Conservation (phyloP, 2,329 filamentous ascomycete genomes). For the Epicoccum sorghinum region DNA sequence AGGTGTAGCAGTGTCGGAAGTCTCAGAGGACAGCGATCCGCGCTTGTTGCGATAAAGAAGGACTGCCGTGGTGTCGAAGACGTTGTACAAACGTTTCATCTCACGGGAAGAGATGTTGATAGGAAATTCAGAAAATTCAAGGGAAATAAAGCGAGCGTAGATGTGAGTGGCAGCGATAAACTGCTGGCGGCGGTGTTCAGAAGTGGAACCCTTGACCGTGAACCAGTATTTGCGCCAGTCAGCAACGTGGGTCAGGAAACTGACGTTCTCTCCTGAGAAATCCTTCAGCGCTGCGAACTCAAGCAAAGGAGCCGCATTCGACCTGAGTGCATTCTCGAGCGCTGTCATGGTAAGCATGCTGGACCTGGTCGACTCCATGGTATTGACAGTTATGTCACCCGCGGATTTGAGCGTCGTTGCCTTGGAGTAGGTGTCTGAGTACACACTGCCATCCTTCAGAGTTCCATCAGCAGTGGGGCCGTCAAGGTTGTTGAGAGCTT, state of each 20-base stretch:
- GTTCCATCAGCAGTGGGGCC: slow-evolving; percentile 12
- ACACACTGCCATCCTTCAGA: slow-evolving; percentile 21
- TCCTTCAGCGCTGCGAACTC: slow-evolving; percentile 44
- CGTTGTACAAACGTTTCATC: slow-evolving; percentile 33
- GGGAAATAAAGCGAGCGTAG: slow-evolving; percentile 43
- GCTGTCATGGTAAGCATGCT: slow-evolving; percentile 45
- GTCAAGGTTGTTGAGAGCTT: slow-evolving; percentile 18
- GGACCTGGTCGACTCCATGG: slow-evolving; percentile 36
- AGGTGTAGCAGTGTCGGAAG: slow-evolving; percentile 31
- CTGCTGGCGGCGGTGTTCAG: slow-evolving; percentile 33
- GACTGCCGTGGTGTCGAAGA: slow-evolving; percentile 34
- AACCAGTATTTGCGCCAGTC: slow-evolving; percentile 45
- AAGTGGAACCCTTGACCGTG: slow-evolving; percentile 22
- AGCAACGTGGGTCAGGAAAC: slow-evolving; percentile 41
- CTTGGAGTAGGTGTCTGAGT: slow-evolving; percentile 19
- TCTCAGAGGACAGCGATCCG: slow-evolving; percentile 22
- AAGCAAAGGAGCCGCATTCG: slow-evolving; percentile 39
- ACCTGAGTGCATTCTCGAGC: slow-evolving; percentile 40
- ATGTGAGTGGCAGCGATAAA: slow-evolving; percentile 40
- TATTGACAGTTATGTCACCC: slow-evolving; percentile 17
- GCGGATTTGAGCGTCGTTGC: slow-evolving; percentile 26
- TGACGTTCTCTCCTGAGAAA: slow-evolving; percentile 45
- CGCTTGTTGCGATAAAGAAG: slow-evolving; percentile 28
- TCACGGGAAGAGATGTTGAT: slow-evolving; percentile 43
- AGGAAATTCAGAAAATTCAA: slow-evolving; percentile 43